These are phyloP conservation scores for Backusella morwellensis DNA, from an alignment of 192 early-diverging fungal species.

Conservation along the genomic window DNA sequence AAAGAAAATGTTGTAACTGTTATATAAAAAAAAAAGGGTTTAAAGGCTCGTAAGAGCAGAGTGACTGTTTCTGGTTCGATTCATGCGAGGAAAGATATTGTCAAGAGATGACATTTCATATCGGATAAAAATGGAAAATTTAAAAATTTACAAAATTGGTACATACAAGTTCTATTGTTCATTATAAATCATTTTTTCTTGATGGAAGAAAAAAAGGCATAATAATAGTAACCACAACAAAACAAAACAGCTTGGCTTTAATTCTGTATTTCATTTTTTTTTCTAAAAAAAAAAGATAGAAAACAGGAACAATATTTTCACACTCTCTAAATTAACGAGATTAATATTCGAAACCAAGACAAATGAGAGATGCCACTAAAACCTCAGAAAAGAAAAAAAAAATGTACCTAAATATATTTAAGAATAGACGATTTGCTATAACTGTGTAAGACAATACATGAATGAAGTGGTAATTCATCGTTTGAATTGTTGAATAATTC, in stretches of 20 bases:
- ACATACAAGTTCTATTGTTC: neutral
- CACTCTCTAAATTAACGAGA: neutral
- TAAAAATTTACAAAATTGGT: neutral
- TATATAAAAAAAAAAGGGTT: neutral
- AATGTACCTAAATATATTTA: neutral
- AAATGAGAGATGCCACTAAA: neutral
- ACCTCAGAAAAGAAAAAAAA: neutral
- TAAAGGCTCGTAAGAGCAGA: neutral
- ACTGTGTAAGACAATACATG: neutral
- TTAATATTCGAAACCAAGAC: neutral
- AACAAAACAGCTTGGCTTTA: too few species aligned
- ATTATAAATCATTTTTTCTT: too few species aligned
- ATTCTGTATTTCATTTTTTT: neutral
- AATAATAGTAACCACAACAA: too few species aligned
- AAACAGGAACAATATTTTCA: neutral
- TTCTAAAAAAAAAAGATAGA: neutral
- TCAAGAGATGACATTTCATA: neutral
- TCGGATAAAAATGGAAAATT: neutral
- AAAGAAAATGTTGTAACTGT: neutral
- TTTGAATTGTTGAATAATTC: neutral
- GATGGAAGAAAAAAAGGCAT: too few species aligned
- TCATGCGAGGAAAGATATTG: constrained; percentile 4
- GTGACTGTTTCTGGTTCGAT: neutral
- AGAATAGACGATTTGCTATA: neutral
- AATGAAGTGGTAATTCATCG: neutral